Percentiles rank a stretch among this genome's conserved stretches.
Evolutionary conservation across 257 asterid species (phyloP).

Genomic region (Fraxinus anomala): DNA sequence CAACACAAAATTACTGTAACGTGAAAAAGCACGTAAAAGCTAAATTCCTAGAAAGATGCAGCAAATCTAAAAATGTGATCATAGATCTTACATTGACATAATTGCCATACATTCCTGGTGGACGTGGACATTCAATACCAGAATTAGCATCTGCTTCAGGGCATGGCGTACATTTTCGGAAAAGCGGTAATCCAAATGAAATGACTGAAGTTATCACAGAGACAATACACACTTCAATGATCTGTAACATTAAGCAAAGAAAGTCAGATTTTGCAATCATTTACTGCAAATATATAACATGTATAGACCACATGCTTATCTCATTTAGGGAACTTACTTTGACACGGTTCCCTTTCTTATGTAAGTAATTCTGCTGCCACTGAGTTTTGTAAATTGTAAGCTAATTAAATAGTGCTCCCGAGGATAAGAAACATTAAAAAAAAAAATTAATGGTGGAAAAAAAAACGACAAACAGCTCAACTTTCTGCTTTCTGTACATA

Average conservation of each 20-base stretch:
- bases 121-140: constrained; percentile 96
- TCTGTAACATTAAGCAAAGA: constrained; percentile 45
- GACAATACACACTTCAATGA: constrained; percentile 86
- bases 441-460: no score
- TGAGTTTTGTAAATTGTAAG: constrained; percentile 79
- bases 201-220: constrained; percentile 81
- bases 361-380: constrained; percentile 92
- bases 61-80: constrained; percentile 14
- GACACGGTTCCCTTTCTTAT: constrained; percentile 84
- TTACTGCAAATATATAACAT: constrained; percentile 19
- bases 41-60: constrained; percentile 10
- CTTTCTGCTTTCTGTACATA: no score
- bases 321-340: constrained; percentile 60
- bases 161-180: constrained; percentile 87
- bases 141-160: constrained; percentile 77
- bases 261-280: constrained; percentile 24
- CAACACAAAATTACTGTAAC: constrained; percentile 1
- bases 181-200: constrained; percentile 93
- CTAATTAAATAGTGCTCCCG: constrained; percentile 97
- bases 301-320: background rate
- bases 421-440: background rate
- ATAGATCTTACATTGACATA: constrained; percentile 80
- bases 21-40: constrained; percentile 6
- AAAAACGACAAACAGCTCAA: no score
- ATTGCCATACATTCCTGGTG: constrained; percentile 98